Conservation (phyloP, 2,329 filamentous ascomycete species). For the Eurotiales sp. region DNA sequence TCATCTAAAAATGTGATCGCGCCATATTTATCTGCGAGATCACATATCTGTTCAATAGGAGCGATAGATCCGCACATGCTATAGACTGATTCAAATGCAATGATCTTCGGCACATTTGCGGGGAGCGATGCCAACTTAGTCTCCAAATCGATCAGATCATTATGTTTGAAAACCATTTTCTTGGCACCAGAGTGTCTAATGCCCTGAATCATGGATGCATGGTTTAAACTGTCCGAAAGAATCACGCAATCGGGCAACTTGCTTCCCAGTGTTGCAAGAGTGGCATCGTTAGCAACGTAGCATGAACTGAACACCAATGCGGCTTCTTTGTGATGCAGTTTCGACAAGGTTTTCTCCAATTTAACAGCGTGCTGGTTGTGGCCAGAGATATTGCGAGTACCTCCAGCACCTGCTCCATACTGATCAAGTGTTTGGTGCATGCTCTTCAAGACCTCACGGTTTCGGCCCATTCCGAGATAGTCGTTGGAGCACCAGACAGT, state of each 20-base stretch:
- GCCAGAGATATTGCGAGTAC: conserved; percentile 95
- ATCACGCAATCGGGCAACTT: conserved; percentile 96
- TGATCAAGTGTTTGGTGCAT: conserved; percentile 96
- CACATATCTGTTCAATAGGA: conserved; percentile 92
- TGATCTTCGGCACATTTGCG: conserved; percentile 86
- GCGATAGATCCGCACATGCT: conserved; percentile 99
- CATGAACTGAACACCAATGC: conserved; percentile 95
- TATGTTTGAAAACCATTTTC: conserved; percentile 99
- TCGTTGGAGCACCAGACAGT: conserved; percentile 99
- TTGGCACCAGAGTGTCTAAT: conserved; percentile 95
- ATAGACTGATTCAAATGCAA: conserved; percentile 97
- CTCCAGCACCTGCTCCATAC: conserved; percentile 92
- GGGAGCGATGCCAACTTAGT: conserved; percentile 86
- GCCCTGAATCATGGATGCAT: conserved; percentile 98
- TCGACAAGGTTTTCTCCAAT: conserved; percentile 76
- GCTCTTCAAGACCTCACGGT: conserved; percentile 75
- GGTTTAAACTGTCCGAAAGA: conserved; percentile 94
- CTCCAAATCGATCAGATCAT: conserved; percentile 90
- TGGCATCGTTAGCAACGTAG: conserved; percentile 97
- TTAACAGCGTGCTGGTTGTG: conserved; percentile 92
- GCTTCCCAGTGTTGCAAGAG: conserved; percentile 91
- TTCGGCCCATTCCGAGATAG: conserved; percentile 96
- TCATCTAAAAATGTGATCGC: conserved; percentile 97
- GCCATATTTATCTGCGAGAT: conserved; percentile 95
- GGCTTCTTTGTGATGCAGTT: conserved; percentile 85